Conservation (phyloP, 352 stramenopile genomes). For the Phytopythium chamaehyphon region DNA sequence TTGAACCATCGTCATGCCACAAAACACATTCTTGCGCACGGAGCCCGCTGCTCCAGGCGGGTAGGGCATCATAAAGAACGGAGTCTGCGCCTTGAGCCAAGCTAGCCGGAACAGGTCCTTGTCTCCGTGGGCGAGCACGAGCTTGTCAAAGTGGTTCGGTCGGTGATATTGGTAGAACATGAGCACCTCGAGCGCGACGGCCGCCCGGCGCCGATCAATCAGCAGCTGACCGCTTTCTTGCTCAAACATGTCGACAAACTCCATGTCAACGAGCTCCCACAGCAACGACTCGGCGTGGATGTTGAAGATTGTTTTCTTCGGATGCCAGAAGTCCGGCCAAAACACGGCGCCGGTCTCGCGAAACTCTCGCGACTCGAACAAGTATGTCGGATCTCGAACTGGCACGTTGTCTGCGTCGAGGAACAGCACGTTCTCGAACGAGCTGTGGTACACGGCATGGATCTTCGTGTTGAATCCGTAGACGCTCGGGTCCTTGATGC, state of each 20-base stretch:
- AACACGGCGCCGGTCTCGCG: slow-evolving; percentile 44
- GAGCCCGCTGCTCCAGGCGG: slow-evolving; percentile 39
- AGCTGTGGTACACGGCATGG: slow-evolving; percentile 57
- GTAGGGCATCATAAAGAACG: slow-evolving; percentile 60
- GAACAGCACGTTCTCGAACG: slow-evolving; percentile 71
- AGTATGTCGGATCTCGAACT: slow-evolving; percentile 54
- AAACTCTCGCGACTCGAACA: slow-evolving; percentile 55
- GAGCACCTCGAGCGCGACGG: slow-evolving; percentile 43
- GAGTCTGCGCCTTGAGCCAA: slow-evolving; percentile 62
- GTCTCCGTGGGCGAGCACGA: slow-evolving; percentile 66
- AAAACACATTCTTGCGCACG: slow-evolving; percentile 43
- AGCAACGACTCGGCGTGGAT: slow-evolving; percentile 53
- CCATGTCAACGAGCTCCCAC: slow-evolving; percentile 60
- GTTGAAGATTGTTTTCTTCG: slow-evolving; percentile 65
- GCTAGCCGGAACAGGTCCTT: slow-evolving; percentile 80
- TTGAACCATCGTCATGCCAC: slow-evolving; percentile 76
- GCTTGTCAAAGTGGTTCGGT: slow-evolving; percentile 51
- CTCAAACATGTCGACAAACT: slow-evolving; percentile 74
- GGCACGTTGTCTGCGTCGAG: slow-evolving; percentile 70
- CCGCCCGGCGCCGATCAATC: slow-evolving; percentile 39
- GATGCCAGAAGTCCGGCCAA: slow-evolving; percentile 80
- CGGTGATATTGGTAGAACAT: slow-evolving; percentile 61
- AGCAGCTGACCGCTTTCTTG: slow-evolving; percentile 75
- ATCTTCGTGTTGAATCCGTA: slow-evolving; percentile 65
- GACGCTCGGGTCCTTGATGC: slow-evolving; percentile 40